Base-by-base conservation (phyloP, 441 rosid genomes). In the Aquilaria agallochum region DNA sequence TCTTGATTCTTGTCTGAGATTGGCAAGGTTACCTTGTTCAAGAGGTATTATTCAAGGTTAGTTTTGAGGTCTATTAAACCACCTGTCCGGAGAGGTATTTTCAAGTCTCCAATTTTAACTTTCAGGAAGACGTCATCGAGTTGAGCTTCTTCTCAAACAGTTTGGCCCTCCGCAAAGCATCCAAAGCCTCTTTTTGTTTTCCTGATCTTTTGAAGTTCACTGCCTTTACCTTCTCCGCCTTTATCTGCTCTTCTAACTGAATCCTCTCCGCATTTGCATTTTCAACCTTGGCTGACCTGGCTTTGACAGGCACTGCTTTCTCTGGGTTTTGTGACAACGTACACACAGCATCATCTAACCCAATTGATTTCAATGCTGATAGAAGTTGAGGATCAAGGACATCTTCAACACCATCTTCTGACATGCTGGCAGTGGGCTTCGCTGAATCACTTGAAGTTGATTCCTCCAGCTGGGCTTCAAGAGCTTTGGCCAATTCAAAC, bases 311-410 rank as follows among this genome's bases (percentile, higher is more conserved):
- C 53, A 68, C 75, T 20, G 76, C 68, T 69, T 60, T 78, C 58
- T 74, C 80, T 44, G 67, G 77, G 14, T 63, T 60, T 63, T 27
- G 74, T 1, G 76, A 52, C 1, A 62, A 62, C 55, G 40, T 44
- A 40, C 45, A 5, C 54, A 55, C 61, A 9, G 78, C 45, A 69
- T 78, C 89, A 42, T 74, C 85, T 62, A 95, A 69, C 53, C 97
- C 99, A 36, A 89, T 81, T 53, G 83, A 93, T 75, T 70, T 80
- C 56, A 95, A 70, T 36, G 96, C 94, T 73, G 92, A 84, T 5
- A 91, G 71, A 66, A 94, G 96, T 58, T 84, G 89, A 72, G 97
- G 96, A 86, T 88, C 97, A 14, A 94, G 98, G 73, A 94, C 75
- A 87, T 89, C 96, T 74, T 89, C 96, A 40, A 89, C 88, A 64